A percentile compares a stretch with the other conserved stretches of the same genome.
Evolutionary conservation across 192 early-diverging fungal species (phyloP).

Genomic region (Coemansia sp.): DNA sequence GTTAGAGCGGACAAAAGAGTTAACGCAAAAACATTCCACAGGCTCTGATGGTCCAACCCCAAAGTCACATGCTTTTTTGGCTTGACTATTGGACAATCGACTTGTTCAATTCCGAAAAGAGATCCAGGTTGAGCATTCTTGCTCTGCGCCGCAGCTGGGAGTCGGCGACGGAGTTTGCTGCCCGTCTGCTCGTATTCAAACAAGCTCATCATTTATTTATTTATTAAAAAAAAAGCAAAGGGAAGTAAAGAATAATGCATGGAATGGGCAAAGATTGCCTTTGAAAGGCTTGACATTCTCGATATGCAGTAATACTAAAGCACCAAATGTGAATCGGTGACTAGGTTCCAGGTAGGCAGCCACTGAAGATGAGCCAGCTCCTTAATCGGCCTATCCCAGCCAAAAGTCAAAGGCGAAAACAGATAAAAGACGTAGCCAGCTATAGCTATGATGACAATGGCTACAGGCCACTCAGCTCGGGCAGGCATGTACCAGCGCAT

Average conservation of each 20-base stretch:
- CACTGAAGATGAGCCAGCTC: constrained; percentile 60
- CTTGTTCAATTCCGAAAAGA: too few relatives aligned
- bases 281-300: too few relatives aligned
- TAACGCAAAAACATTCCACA: constrained; percentile 7
- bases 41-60: neutral
- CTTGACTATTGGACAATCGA: too few relatives aligned
- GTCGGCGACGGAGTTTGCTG: constrained; percentile 4
- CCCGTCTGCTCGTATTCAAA: neutral
- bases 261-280: too few relatives aligned
- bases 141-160: neutral
- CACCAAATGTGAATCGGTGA: constrained; percentile 12
- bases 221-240: too few relatives aligned
- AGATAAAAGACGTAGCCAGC: constrained; percentile 58
- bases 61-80: too few relatives aligned
- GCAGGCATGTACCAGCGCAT: constrained; percentile 47
- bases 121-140: too few relatives aligned
- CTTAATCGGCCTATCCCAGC: constrained; percentile 61
- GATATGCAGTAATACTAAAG: too few relatives aligned
- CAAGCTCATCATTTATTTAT: too few relatives aligned
- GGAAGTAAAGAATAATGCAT: too few relatives aligned
- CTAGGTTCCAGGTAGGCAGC: constrained; percentile 75
- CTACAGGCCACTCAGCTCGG: constrained; percentile 16
- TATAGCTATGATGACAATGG: neutral
- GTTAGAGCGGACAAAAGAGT: constrained; percentile 29
- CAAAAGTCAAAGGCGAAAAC: constrained; percentile 77